phyloP scores from a whole-genome alignment of 495 filamentous ascomycete species.

The Aspergillus hancockii region DNA sequence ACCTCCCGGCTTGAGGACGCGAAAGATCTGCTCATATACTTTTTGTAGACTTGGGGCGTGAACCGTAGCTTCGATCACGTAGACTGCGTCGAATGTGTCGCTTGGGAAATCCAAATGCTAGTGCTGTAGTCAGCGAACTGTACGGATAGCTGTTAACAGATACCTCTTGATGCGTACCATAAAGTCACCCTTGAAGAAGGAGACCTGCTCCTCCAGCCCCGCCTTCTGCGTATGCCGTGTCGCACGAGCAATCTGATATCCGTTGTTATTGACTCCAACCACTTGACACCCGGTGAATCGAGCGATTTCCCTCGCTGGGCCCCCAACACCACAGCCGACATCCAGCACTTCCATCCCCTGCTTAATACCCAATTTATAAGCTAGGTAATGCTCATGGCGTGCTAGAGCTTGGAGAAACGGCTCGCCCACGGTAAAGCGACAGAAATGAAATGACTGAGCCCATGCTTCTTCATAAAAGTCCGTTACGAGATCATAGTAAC shows the following conservation, averaged over 20 bases:
- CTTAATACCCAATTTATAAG: conserved; percentile 7
- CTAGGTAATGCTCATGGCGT: conserved; percentile 6
- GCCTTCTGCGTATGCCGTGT: conserved; percentile 4
- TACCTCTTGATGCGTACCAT: conserved; percentile 2
- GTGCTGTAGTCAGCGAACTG: background rate
- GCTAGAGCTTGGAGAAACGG: conserved; percentile 8
- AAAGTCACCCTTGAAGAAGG: conserved; percentile 8
- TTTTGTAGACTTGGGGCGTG: conserved; percentile 7
- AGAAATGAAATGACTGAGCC: conserved; percentile 11
- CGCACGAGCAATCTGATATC: conserved; percentile 8
- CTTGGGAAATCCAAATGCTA: conserved; percentile 5
- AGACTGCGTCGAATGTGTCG: conserved; percentile 1
- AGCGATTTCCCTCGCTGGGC: conserved; percentile 5
- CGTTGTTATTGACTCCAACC: conserved; percentile 6
- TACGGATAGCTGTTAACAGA: background rate
- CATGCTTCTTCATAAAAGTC: conserved; percentile 9
- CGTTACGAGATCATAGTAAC: conserved; percentile 8
- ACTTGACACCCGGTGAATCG: conserved; percentile 8
- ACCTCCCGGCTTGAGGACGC: conserved; percentile 8
- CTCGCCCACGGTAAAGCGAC: conserved; percentile 3
- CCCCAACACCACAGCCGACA: conserved; percentile 7
- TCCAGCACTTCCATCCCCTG: conserved; percentile 2
- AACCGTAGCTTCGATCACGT: conserved; percentile 3
- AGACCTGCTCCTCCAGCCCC: conserved; percentile 2
- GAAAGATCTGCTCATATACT: conserved; percentile 9